Evolutionary conservation across 306 rosid species (phyloP).

Genomic region (Cucurbita maxima): DNA sequence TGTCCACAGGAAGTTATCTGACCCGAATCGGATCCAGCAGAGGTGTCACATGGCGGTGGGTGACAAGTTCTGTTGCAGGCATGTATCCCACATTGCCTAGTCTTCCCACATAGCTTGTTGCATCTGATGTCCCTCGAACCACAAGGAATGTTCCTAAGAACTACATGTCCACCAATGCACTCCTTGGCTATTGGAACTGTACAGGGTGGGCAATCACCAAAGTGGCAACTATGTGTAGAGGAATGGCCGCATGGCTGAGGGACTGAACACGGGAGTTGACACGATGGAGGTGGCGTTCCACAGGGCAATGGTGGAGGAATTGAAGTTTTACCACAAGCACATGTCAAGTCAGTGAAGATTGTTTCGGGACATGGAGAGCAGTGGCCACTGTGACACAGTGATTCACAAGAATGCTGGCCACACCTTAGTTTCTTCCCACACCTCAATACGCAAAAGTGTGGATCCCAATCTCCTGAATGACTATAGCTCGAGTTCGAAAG

Average conservation of each 20-base stretch:
- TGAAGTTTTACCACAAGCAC: conserved; percentile 80
- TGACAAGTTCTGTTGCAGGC: conserved; percentile 84
- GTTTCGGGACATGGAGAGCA: conserved; percentile 93
- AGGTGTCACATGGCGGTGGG: conserved; percentile 51
- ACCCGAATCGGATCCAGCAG: conserved; percentile 23
- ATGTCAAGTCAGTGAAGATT: conserved; percentile 69
- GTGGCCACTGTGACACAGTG: conserved; percentile 84
- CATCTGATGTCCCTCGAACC: conserved; percentile 88
- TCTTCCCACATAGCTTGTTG: conserved; percentile 83
- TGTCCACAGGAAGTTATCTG: conserved; percentile 73
- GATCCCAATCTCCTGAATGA: conserved; percentile 53
- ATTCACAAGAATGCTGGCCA: conserved; percentile 77
- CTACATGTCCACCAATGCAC: conserved; percentile 83
- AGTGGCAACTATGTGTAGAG: conserved; percentile 87
- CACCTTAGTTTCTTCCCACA: conserved; percentile 85
- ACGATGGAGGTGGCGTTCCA: conserved; percentile 71
- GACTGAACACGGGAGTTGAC: conserved; percentile 71
- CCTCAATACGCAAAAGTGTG: conserved; percentile 67
- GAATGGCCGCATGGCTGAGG: conserved; percentile 88
- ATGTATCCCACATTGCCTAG: conserved; percentile 81
- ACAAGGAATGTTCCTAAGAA: conserved; percentile 87
- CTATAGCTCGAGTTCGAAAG: conserved; percentile 30
- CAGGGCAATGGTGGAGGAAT: conserved; percentile 85
- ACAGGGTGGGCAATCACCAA: conserved; percentile 92
- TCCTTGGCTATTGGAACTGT: conserved; percentile 88